Conservation (phyloP, 2,329 filamentous ascomycete genomes). For the Sphaerulina vaccinii region DNA sequence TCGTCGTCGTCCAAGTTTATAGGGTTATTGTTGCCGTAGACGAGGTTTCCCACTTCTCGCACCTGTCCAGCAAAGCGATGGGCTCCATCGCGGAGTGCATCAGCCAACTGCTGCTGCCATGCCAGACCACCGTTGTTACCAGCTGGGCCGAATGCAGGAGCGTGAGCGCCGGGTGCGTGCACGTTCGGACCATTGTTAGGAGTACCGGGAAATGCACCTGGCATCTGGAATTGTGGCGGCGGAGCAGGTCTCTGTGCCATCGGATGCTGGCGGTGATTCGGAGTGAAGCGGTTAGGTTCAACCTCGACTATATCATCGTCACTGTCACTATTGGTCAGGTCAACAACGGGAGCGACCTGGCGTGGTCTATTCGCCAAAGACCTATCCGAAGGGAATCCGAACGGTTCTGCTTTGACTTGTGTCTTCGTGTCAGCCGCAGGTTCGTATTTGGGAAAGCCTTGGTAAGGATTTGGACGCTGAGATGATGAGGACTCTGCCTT, state of each 20-base stretch:
- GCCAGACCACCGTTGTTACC: neutral
- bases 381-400: constrained; percentile 7
- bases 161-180: neutral
- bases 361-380: constrained; percentile 20
- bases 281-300: constrained; percentile 25
- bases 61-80: neutral
- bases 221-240: constrained; percentile 23
- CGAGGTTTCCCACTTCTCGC: constrained; percentile 15
- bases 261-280: constrained; percentile 20
- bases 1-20: constrained; percentile 19
- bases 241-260: neutral
- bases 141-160: too few relatives aligned
- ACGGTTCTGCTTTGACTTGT: constrained; percentile 17
- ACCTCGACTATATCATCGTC: constrained; percentile 34
- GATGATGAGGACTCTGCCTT: constrained; percentile 18
- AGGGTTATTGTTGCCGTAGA: constrained; percentile 21
- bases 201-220: constrained; percentile 25
- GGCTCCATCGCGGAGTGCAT: neutral
- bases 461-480: neutral
- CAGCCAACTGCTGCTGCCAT: neutral
- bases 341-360: constrained; percentile 27
- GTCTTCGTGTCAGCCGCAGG: neutral
- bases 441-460: neutral
- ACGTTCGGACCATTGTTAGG: neutral
- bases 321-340: constrained; percentile 35